Evolutionary conservation across 1,139 yeast genomes (phyloP), one percentile per base, ranked within the genome.

Genomic region (Nakaseomyces nivariensis): DNA sequence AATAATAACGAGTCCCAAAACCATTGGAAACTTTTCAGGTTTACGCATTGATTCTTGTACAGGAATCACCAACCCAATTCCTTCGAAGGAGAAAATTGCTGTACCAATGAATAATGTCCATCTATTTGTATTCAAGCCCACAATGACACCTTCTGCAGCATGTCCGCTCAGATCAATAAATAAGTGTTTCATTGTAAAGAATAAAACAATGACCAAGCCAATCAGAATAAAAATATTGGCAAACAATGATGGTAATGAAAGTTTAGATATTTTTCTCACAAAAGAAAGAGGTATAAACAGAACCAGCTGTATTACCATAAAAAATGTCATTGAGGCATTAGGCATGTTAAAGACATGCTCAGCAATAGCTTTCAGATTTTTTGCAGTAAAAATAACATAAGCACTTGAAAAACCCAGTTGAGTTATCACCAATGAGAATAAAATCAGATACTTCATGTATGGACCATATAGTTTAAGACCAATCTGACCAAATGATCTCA

Each of bases 371-470:
- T 72, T 70, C 58, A 84, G 61, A 63, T 85, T 85, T 54, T 81
- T 83, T 3, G 88, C 79, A 1, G 89, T 81, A 62, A 85, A 85
- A 13, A 85, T 76, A 52, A 83, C 78, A 61, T 85, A 85, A 0
- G 90, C 85, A 11, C 87, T 84, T 33, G 84, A 86, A 62, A 85
- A 85, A 1, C 94, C 94, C 49, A 85, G 68, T 63, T 85, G 94
- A 3, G 89, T 79, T 25, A 82, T 59, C 13, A 82, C 75, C 52
- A 85, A 76, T 2, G 89, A 82, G 29, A 77, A 67, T 51, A 84
- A 66, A 54, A 85, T 84, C 51, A 77, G 67, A 47, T 75, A 67
- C 60, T 79, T 81, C 71, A 84, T 71, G 54, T 79, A 73, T 3
- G 67, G 69, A 2, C 94, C 94, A 61, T 79, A 82, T 3, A 85